Base-by-base conservation (phyloP, 148 eudicot genomes). In the Rhododendron henanense region DNA sequence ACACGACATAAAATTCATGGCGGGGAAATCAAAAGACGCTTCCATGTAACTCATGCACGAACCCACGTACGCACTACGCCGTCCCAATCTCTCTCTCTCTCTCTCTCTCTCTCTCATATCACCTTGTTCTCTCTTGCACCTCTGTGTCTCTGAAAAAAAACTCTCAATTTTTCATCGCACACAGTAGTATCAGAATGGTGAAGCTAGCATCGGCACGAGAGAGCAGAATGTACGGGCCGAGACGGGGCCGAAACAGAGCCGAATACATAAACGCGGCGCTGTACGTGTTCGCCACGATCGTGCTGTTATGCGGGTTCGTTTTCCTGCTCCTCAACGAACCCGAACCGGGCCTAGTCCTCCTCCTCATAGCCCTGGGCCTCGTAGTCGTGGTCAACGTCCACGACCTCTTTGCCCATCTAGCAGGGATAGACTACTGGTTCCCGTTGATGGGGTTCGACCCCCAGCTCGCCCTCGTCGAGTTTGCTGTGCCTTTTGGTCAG, bases 211-310 rank as follows among this genome's bases (percentile, higher is more conserved):
- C 94, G 87, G 95, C 98, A 55, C 91, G 98, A 33, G 98, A 96
- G 67, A 85, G 87, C 61, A 86, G 99, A 75, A 79, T 78, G 83
- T 96, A 96, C 90, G 99, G 96, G 65, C 92, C 98, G 10, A 78
- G 94, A 57, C 83, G 83, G 82, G 61, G 86, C 2, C 87, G 92
- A 35, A 89, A 88, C 83, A 81, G 96, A 11, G 85, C 92, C 0
- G 99, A 96, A 87, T 94, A 96, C 91, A 90, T 92, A 79, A 96
- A 94, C 86, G 96, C 98, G 3, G 99, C 96, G 51, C 88, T 94
- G 0, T 96, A 94, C 87, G 80, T 94, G 14, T 94, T 96, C 59
- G 84, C 93, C 0, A 89, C 95, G 25, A 89, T 96, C 3, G 81
- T 94, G 41, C 83, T 94, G 1, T 16, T 87, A 1, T 19, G 89